phyloP scores from a whole-genome alignment of 2,329 filamentous ascomycete genomes.

The Hysterium pulicare region DNA sequence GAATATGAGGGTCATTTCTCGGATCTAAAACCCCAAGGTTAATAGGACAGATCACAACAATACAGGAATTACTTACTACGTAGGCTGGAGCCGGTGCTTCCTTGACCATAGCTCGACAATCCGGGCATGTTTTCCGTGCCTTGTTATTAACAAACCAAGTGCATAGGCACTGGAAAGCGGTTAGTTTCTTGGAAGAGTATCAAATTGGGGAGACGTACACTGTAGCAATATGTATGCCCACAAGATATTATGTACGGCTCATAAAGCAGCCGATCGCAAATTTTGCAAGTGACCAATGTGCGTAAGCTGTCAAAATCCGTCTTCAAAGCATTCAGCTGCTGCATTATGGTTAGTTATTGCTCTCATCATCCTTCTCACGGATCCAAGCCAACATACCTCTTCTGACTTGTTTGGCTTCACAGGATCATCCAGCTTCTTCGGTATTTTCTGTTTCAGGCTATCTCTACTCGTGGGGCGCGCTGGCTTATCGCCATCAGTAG shows the following conservation, averaged over 20 bases:
- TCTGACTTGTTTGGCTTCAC: constrained; percentile 32
- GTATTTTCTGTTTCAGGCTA: constrained; percentile 38
- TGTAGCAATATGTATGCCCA: constrained; percentile 71
- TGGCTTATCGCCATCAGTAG: constrained; percentile 26
- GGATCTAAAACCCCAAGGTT: constrained; percentile 45
- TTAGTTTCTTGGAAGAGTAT: constrained; percentile 21
- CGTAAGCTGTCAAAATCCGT: constrained; percentile 60
- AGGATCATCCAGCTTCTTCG: constrained; percentile 31
- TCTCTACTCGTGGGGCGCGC: constrained; percentile 34
- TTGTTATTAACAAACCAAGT: constrained; percentile 54
- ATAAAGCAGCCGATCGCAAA: constrained; percentile 66
- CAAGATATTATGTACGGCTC: constrained; percentile 67
- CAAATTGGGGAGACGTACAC: constrained; percentile 43
- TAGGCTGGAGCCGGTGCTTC: constrained; percentile 63
- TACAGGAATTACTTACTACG: constrained; percentile 44
- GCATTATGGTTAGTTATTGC: too few species aligned
- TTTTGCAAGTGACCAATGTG: constrained; percentile 61
- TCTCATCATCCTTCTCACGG: too few species aligned
- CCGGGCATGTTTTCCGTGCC: constrained; percentile 64
- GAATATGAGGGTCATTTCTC: constrained; percentile 63
- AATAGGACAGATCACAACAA: background rate
- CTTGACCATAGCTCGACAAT: constrained; percentile 60
- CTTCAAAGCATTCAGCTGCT: constrained; percentile 39
- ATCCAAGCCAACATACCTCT: constrained; percentile 21
- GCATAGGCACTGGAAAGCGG: constrained; percentile 50